Conservation (phyloP, 768 basidiomycete species). For the Tricholoma bakamatsutake region DNA sequence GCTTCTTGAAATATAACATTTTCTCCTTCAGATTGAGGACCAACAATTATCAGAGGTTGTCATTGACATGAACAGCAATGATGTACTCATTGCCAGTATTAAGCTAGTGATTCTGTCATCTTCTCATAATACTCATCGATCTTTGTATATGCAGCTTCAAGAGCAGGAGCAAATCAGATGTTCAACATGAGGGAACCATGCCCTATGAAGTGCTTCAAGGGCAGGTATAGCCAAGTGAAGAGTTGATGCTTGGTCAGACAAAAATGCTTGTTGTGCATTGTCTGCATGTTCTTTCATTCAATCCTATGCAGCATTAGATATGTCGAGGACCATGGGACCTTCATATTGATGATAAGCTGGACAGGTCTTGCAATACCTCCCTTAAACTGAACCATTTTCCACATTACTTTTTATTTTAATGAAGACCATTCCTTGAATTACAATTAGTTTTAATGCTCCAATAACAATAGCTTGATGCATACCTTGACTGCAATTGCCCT, state of each 20-base stretch:
- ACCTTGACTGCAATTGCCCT: neutral
- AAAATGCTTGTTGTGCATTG: conserved; percentile 7
- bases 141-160: too few species aligned
- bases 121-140: too few species aligned
- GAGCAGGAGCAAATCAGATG: conserved; percentile 7
- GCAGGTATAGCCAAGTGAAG: too few species aligned
- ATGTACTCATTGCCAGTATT: too few species aligned
- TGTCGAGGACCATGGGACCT: conserved; percentile 22
- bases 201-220: too few species aligned
- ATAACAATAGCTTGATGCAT: neutral
- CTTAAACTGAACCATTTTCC: neutral
- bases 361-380: too few species aligned
- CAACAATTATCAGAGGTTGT: neutral
- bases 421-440: conserved; percentile 22
- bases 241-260: too few species aligned
- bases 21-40: conserved; percentile 23
- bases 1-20: conserved; percentile 17
- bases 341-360: too few species aligned
- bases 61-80: too few species aligned
- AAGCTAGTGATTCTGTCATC: too few species aligned
- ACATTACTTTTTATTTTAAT: conserved; percentile 17
- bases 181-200: neutral
- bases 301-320: conserved; percentile 21
- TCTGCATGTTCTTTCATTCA: neutral
- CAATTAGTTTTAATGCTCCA: neutral